Conservation (phyloP, 768 basidiomycete genomes). For the Tylopilus rubrobrunneus region DNA sequence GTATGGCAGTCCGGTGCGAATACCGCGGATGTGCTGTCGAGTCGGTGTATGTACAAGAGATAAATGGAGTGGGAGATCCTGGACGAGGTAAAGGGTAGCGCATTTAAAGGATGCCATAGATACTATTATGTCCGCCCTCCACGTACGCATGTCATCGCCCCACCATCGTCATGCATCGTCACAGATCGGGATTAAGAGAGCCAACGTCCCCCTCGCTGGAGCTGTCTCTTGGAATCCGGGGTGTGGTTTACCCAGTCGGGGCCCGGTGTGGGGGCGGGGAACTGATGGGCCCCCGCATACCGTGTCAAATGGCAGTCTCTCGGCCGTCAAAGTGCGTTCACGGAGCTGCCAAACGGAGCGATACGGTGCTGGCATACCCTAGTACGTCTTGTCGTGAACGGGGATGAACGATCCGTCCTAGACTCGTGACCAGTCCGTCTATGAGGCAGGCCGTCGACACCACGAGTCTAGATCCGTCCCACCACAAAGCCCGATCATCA, state of each 20-base stretch:
- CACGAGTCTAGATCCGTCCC: background rate
- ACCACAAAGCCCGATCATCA: background rate
- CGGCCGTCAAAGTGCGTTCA: background rate
- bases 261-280: background rate
- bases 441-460: too few relatives aligned
- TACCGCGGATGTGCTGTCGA: slow-evolving; percentile 2
- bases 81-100: background rate
- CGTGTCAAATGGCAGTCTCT: background rate
- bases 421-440: too few relatives aligned
- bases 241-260: background rate
- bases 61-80: background rate
- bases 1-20: slow-evolving; percentile 11
- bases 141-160: background rate
- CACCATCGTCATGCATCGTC: background rate
- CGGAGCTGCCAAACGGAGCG: background rate
- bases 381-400: background rate
- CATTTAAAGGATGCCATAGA: background rate
- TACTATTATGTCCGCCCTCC: too few relatives aligned
- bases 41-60: background rate
- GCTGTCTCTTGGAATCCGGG: background rate
- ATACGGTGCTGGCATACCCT: background rate
- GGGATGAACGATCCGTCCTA: background rate
- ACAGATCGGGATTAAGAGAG: background rate
- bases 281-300: background rate
- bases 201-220: background rate